Conservation (phyloP, 139 green algal species). For the Pleodorina starrii region DNA sequence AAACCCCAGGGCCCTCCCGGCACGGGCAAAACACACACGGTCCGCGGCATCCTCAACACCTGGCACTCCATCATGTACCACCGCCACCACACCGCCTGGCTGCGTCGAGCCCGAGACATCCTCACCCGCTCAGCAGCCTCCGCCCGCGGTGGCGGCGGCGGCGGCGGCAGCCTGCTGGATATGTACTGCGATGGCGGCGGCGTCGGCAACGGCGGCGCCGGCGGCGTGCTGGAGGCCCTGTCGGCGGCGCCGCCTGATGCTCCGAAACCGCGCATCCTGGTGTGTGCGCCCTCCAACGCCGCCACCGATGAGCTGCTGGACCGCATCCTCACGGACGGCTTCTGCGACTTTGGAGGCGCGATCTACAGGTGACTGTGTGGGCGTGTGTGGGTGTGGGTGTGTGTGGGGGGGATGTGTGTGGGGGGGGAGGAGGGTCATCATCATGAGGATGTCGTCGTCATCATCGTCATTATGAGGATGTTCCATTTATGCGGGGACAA, state of each 20-base stretch:
- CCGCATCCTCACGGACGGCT: slow-evolving; percentile 82
- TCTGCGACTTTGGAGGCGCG: slow-evolving; percentile 56
- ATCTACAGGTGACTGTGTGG: slow-evolving; percentile 24
- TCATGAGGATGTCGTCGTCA: too few relatives aligned
- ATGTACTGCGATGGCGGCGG: not conserved
- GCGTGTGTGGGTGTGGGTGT: not conserved
- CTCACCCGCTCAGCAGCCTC: not conserved
- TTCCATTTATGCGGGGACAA: too few relatives aligned
- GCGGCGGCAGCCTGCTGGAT: slow-evolving; percentile 1
- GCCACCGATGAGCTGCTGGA: slow-evolving; percentile 95
- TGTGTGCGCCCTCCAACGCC: slow-evolving; percentile 96
- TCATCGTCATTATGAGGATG: too few relatives aligned
- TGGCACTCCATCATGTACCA: slow-evolving; percentile 92
- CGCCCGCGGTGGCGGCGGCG: not conserved
- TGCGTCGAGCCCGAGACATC: slow-evolving; percentile 35
- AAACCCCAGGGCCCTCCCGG: slow-evolving; percentile 78
- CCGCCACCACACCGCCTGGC: slow-evolving; percentile 76
- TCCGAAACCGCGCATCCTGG: slow-evolving; percentile 86
- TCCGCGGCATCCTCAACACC: slow-evolving; percentile 92
- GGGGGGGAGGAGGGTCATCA: too few relatives aligned
- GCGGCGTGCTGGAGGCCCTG: not conserved
- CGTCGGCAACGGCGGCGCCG: slow-evolving; percentile 1
- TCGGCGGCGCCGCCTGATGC: not conserved
- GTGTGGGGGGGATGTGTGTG: too few relatives aligned
- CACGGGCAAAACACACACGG: slow-evolving; percentile 97